These are phyloP conservation scores for Boletus rubroflammeus DNA, from an alignment of 768 basidiomycete species.

Conservation along the genomic window DNA sequence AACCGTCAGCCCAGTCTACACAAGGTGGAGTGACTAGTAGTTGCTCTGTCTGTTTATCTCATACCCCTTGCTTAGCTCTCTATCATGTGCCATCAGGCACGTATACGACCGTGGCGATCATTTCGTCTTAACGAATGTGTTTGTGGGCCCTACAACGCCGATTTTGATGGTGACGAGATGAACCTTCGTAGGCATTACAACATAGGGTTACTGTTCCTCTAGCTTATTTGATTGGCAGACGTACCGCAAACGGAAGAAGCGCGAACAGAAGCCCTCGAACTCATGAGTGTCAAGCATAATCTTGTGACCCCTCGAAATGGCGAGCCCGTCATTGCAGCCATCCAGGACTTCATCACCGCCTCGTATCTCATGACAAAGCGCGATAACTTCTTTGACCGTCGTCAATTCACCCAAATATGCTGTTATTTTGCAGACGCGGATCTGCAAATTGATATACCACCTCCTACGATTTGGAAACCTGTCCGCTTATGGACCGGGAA, in stretches of 20 bases:
- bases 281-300: conserved; percentile 97
- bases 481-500: conserved; percentile 95
- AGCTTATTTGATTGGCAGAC: conserved; percentile 46
- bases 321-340: conserved; percentile 98
- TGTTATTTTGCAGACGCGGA: conserved; percentile 91
- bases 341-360: conserved; percentile 99
- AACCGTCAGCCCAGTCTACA: conserved; percentile 99
- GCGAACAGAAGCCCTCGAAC: conserved; percentile 90
- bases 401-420: conserved; percentile 95
- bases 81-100: conserved; percentile 98
- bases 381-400: conserved; percentile 90
- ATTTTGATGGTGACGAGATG: conserved; percentile 99
- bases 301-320: conserved; percentile 97
- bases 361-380: conserved; percentile 92
- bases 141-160: conserved; percentile 97
- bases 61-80: conserved; percentile 58
- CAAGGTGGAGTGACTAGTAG: conserved; percentile 49
- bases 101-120: conserved; percentile 95
- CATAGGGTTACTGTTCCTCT: background rate
- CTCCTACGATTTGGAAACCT: conserved; percentile 93
- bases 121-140: conserved; percentile 99
- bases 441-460: conserved; percentile 91
- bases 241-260: conserved; percentile 99
- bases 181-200: conserved; percentile 74
- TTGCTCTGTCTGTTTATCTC: background rate